Conservation (phyloP, 2,329 filamentous ascomycete genomes). For the Sphaerulina musiva region DNA sequence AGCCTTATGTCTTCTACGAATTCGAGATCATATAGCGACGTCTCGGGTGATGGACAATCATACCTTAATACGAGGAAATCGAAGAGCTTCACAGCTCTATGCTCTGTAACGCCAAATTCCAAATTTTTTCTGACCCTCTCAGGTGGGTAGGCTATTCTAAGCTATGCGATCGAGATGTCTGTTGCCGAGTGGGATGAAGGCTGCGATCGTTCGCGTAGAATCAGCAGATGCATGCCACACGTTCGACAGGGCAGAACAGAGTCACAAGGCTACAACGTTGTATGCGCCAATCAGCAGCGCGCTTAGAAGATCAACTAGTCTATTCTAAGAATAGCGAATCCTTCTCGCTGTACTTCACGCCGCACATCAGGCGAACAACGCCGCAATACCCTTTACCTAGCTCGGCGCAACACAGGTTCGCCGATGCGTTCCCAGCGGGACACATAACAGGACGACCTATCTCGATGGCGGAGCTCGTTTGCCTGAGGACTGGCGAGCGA, state of each 20-base stretch:
- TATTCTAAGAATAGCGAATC: not conserved
- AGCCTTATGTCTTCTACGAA: constrained; percentile 94
- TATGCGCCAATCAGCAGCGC: no score
- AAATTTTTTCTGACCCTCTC: not conserved
- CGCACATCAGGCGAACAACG: not conserved
- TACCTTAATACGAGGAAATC: not conserved
- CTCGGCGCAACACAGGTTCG: constrained; percentile 3
- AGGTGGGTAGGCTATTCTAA: not conserved
- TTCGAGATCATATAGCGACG: constrained; percentile 61
- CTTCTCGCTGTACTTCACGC: constrained; percentile 4
- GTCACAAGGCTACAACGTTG: no score
- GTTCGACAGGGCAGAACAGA: no score
- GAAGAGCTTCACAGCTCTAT: not conserved
- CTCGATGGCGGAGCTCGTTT: no score
- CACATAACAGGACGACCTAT: not conserved
- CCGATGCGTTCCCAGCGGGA: constrained; percentile 2
- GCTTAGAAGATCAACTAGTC: not conserved
- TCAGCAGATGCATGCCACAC: no score
- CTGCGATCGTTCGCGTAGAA: not conserved
- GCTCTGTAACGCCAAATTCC: not conserved
- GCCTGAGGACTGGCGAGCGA: not conserved
- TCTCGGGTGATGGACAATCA: not conserved
- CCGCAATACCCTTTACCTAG: not conserved
- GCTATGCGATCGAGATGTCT: no score
- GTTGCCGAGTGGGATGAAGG: no score